phyloP scores from a whole-genome alignment of 495 filamentous ascomycete genomes.

The Hamigera avellanea region DNA sequence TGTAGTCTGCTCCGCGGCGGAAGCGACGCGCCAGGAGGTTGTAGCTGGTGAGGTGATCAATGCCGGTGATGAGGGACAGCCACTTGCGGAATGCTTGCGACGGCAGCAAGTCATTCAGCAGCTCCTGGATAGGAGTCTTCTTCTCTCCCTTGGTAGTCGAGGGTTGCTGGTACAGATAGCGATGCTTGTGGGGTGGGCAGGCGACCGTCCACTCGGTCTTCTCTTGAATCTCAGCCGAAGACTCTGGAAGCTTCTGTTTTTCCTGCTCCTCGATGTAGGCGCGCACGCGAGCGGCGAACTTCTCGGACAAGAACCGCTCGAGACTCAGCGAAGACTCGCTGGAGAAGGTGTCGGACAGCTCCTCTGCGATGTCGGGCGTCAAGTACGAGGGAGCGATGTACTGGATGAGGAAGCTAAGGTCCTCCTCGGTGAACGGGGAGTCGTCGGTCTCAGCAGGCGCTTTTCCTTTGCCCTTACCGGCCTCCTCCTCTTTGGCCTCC shows the following conservation, averaged over 20 bases:
- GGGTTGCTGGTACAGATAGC: slow-evolving; percentile 68
- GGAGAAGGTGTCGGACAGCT: slow-evolving; percentile 64
- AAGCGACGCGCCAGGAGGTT: slow-evolving; percentile 73
- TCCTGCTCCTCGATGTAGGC: slow-evolving; percentile 58
- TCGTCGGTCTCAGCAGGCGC: slow-evolving; percentile 29
- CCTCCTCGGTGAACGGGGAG: slow-evolving; percentile 53
- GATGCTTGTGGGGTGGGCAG: slow-evolving; percentile 87
- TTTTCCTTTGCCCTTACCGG: slow-evolving; percentile 34
- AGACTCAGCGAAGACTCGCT: slow-evolving; percentile 75
- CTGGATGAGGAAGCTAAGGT: slow-evolving; percentile 77
- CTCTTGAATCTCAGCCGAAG: slow-evolving; percentile 46
- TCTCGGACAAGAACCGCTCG: slow-evolving; percentile 61
- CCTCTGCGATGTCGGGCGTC: slow-evolving; percentile 84
- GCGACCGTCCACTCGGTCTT: slow-evolving; percentile 59
- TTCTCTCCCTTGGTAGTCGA: slow-evolving; percentile 14
- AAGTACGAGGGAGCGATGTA: slow-evolving; percentile 85
- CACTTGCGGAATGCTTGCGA: slow-evolving; percentile 84
- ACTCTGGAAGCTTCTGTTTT: slow-evolving; percentile 25
- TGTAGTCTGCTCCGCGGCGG: slow-evolving; percentile 79
- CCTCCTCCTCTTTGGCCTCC: slow-evolving; percentile 12
- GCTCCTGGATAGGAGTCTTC: slow-evolving; percentile 55
- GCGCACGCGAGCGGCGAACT: slow-evolving; percentile 58
- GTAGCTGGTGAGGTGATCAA: slow-evolving; percentile 46
- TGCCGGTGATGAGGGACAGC: slow-evolving; percentile 68
- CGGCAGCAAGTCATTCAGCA: slow-evolving; percentile 69